These are phyloP conservation scores for Lactifluus subvellereus DNA, from an alignment of 768 basidiomycete species.

Conservation along the genomic window DNA sequence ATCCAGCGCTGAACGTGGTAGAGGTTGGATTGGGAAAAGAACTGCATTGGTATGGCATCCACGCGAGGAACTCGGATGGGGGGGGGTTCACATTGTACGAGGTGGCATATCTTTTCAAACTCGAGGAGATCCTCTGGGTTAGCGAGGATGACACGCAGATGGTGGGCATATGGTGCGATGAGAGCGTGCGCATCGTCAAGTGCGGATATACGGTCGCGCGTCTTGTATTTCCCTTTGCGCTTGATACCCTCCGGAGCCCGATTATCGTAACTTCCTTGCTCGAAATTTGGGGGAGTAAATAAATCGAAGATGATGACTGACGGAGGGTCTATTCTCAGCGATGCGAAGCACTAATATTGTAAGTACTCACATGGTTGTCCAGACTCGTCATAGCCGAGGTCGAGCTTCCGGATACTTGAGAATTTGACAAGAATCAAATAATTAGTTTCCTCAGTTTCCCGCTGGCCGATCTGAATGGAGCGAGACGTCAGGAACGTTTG, in stretches of 20 bases:
- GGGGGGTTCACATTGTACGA: slow-evolving; percentile 37
- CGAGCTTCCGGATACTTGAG: slow-evolving; percentile 14
- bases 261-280: slow-evolving; percentile 49
- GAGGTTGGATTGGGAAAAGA: slow-evolving; percentile 47
- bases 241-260: slow-evolving; percentile 31
- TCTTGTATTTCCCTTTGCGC: slow-evolving; percentile 30
- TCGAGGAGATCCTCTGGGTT: slow-evolving; percentile 42
- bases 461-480: not conserved
- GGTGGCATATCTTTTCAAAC: slow-evolving; percentile 50
- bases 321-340: not conserved
- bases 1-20: slow-evolving; percentile 32
- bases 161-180: slow-evolving; percentile 65
- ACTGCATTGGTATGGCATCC: slow-evolving; percentile 45
- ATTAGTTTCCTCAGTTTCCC: slow-evolving; percentile 5
- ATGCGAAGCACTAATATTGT: not conserved
- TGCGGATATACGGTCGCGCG: slow-evolving; percentile 50
- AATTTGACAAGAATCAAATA: slow-evolving; percentile 11
- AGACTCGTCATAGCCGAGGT: not conserved
- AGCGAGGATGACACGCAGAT: slow-evolving; percentile 57
- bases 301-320: slow-evolving; percentile 14
- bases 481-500: not conserved
- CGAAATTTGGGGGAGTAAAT: slow-evolving; percentile 51
- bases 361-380: slow-evolving; percentile 1
- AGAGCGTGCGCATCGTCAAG: slow-evolving; percentile 50
- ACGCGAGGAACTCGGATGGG: slow-evolving; percentile 33